A percentile compares a stretch with the other conserved stretches of the same genome.
Conservation (phyloP, 1,284 basidiomycete genomes). For the Ganoderma lingzhi region DNA sequence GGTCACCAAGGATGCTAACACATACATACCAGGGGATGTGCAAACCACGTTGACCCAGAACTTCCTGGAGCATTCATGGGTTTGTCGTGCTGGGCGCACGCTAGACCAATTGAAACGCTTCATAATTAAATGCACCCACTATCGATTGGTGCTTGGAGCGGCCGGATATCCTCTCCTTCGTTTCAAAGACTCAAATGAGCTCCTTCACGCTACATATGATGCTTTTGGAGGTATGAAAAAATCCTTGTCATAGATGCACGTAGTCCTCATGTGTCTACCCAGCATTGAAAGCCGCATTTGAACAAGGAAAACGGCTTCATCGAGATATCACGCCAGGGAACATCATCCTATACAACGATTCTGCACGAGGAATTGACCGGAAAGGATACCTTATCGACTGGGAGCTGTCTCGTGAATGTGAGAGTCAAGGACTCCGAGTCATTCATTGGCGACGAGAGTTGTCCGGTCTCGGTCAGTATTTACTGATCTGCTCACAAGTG, state of each 20-base stretch:
- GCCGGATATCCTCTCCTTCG: constrained; percentile 19
- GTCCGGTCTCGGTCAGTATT: constrained; percentile 2
- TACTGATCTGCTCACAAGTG: no score
- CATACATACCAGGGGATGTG: background rate
- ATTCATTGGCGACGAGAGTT: background rate
- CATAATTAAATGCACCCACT: constrained; percentile 9
- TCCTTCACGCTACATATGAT: constrained; percentile 15
- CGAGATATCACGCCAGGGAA: constrained; percentile 24
- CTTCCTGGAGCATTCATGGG: background rate
- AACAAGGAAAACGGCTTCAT: constrained; percentile 14
- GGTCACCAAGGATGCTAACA: background rate
- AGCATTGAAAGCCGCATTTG: constrained; percentile 17
- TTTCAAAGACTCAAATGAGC: constrained; percentile 18
- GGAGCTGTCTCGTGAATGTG: constrained; percentile 6
- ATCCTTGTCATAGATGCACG: background rate
- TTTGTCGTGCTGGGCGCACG: background rate
- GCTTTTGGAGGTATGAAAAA: constrained; percentile 11
- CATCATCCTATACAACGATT: constrained; percentile 18
- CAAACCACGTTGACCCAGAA: constrained; percentile 14
- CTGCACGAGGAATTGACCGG: background rate
- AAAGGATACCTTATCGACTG: constrained; percentile 26
- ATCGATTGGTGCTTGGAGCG: constrained; percentile 15
- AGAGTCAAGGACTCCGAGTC: no score
- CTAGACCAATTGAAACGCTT: background rate
- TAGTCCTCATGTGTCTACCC: background rate